A percentile compares a stretch with the other conserved stretches of the same genome.
phyloP scores from a whole-genome alignment of 768 basidiomycete genomes.

The Calocybe indica region DNA sequence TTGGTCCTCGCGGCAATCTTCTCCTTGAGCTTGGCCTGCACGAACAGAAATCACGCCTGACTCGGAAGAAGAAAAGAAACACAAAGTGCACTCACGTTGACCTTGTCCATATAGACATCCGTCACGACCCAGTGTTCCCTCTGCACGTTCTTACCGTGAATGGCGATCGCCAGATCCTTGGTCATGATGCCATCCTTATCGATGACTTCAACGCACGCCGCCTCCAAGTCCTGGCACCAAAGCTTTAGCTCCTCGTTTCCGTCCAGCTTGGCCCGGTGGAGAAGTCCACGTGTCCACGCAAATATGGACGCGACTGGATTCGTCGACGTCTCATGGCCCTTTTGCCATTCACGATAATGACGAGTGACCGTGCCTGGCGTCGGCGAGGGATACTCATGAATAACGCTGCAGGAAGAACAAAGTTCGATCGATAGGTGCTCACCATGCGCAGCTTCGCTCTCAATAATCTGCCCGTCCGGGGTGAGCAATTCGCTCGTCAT shows the following conservation, averaged over 20 bases:
- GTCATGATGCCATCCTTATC: conserved; percentile 92
- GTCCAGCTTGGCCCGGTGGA: conserved; percentile 92
- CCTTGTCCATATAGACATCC: conserved; percentile 88
- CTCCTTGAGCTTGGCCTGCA: conserved; percentile 37
- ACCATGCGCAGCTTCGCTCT: conserved; percentile 96
- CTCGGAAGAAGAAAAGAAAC: neutral
- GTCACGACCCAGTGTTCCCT: conserved; percentile 97
- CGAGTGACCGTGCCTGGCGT: conserved; percentile 79
- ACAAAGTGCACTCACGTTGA: conserved; percentile 56
- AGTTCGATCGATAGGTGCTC: conserved; percentile 5
- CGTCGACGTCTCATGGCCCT: conserved; percentile 95
- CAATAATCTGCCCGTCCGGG: conserved; percentile 88
- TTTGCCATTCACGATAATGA: conserved; percentile 96
- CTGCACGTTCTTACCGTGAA: conserved; percentile 87
- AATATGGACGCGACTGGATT: conserved; percentile 99
- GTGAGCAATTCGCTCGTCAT: conserved; percentile 97
- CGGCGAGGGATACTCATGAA: neutral
- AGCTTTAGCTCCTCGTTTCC: conserved; percentile 62
- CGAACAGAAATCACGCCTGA: neutral
- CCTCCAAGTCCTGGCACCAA: conserved; percentile 81
- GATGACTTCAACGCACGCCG: conserved; percentile 85
- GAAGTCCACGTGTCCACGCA: conserved; percentile 94
- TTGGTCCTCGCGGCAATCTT: conserved; percentile 27
- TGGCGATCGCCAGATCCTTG: conserved; percentile 92
- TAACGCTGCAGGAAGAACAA: neutral